phyloP scores from a whole-genome alignment of 163 green algal genomes.

The Chlamydomonas reinhardtii region DNA sequence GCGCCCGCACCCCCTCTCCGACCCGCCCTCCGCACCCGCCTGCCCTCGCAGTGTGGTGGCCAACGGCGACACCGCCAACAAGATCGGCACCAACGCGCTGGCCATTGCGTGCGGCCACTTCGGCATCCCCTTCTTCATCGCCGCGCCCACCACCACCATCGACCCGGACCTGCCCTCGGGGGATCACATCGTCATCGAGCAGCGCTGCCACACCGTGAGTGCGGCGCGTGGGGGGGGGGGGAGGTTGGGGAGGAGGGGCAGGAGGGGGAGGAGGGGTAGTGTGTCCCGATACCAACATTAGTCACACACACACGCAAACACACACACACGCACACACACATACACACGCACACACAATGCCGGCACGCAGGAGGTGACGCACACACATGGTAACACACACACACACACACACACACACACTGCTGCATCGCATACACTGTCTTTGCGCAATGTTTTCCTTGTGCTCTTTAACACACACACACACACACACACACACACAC shows the following conservation, averaged over 20 bases:
- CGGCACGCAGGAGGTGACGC: no score
- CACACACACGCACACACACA: no score
- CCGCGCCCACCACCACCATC: constrained; percentile 93
- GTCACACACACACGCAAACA: no score
- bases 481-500: not conserved
- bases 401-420: no score
- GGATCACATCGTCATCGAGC: constrained; percentile 91
- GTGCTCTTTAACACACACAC: no score
- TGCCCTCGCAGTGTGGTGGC: constrained; percentile 77
- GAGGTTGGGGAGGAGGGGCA: not conserved
- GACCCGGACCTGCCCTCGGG: constrained; percentile 82
- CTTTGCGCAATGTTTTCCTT: no score
- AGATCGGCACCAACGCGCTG: constrained; percentile 89
- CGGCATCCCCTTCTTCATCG: constrained; percentile 95
- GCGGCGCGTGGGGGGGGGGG: not conserved
- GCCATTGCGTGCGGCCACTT: constrained; percentile 75
- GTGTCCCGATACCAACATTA: no score
- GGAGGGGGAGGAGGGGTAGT: not conserved
- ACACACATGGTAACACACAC: no score
- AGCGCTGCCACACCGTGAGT: constrained; percentile 63
- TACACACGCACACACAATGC: no score
- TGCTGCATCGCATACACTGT: no score
- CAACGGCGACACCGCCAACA: constrained; percentile 94
- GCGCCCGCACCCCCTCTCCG: not conserved
- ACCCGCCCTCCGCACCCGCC: no score